A percentile compares a stretch with the other conserved stretches of the same genome.
Evolutionary conservation across 2,329 filamentous ascomycete species (phyloP).

Genomic region (Nothophaeocryptopus gaeumannii): DNA sequence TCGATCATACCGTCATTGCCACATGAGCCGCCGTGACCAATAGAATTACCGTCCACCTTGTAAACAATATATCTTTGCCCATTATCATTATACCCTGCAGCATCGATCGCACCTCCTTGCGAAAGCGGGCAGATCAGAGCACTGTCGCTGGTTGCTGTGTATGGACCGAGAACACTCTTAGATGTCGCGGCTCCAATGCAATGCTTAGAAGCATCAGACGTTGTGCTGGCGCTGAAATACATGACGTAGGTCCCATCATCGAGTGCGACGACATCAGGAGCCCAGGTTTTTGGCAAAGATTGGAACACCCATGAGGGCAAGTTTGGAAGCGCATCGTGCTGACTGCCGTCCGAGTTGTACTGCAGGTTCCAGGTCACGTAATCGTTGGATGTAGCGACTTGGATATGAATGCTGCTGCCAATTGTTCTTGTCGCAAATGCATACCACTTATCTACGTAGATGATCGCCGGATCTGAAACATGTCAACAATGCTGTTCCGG

Average conservation of each 20-base stretch:
- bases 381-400: slow-evolving; percentile 39
- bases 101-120: slow-evolving; percentile 37
- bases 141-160: slow-evolving; percentile 26
- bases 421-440: slow-evolving; percentile 40
- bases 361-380: slow-evolving; percentile 36
- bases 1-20: slow-evolving; percentile 28
- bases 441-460: slow-evolving; percentile 37
- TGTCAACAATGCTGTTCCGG: slow-evolving; percentile 23
- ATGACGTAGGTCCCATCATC: slow-evolving; percentile 34
- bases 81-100: slow-evolving; percentile 34
- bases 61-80: slow-evolving; percentile 34
- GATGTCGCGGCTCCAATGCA: slow-evolving; percentile 37
- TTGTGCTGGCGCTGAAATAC: slow-evolving; percentile 36
- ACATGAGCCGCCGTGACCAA: slow-evolving; percentile 30
- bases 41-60: slow-evolving; percentile 39
- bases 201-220: slow-evolving; percentile 27
- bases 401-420: slow-evolving; percentile 36
- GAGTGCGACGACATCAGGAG: slow-evolving; percentile 57
- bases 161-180: slow-evolving; percentile 28
- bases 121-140: slow-evolving; percentile 30
- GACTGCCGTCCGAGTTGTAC: slow-evolving; percentile 38
- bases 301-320: slow-evolving; percentile 52
- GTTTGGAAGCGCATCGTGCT: slow-evolving; percentile 54
- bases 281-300: slow-evolving; percentile 56
- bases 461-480: slow-evolving; percentile 35